phyloP scores from a whole-genome alignment of 768 basidiomycete species.

The Pleurotus platypus region DNA sequence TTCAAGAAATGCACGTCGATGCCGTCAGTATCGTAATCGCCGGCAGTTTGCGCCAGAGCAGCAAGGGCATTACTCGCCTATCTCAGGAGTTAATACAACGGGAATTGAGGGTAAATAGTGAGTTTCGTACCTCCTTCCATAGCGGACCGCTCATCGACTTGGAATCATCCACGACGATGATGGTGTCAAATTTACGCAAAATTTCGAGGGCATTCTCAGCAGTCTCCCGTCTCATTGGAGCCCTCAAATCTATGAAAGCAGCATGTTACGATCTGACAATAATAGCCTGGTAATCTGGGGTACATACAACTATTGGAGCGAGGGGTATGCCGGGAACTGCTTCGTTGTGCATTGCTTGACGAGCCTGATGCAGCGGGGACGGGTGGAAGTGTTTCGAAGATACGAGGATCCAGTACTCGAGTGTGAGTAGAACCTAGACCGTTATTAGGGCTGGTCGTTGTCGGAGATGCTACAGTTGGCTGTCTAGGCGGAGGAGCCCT shows the following conservation, averaged over 20 bases:
- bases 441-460: background rate
- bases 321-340: background rate
- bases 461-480: background rate
- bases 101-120: background rate
- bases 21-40: conserved; percentile 51
- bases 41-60: conserved; percentile 43
- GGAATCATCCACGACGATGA: conserved; percentile 61
- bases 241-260: conserved; percentile 3
- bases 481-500: background rate
- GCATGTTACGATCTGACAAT: background rate
- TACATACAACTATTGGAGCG: conserved; percentile 2
- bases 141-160: conserved; percentile 45
- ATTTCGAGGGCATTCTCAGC: conserved; percentile 28
- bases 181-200: conserved; percentile 48
- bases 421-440: conserved; percentile 2
- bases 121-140: conserved; percentile 45
- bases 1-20: conserved; percentile 66
- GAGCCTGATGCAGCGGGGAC: background rate
- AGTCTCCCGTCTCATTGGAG: conserved; percentile 13
- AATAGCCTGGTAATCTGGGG: background rate
- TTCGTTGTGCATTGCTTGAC: background rate
- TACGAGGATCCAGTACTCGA: background rate
- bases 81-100: background rate
- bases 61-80: conserved; percentile 46
- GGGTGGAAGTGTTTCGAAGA: background rate